Conservation (phyloP, 1,284 basidiomycete genomes). For the Termitomyces sp. region DNA sequence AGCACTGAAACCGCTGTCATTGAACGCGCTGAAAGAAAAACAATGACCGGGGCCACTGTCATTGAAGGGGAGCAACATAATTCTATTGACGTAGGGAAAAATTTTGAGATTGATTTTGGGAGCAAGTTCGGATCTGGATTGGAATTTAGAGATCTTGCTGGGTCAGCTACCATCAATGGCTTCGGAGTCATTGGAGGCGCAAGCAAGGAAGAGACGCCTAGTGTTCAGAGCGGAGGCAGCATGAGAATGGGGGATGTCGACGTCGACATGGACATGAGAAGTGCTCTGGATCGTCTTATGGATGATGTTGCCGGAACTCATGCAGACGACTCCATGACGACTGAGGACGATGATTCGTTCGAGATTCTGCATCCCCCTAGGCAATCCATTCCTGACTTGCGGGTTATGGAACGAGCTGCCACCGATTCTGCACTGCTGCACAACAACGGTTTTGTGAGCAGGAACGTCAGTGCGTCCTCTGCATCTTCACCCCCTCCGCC, state of each 20-base stretch:
- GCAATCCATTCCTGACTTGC: slow-evolving; percentile 19
- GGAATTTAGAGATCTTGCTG: slow-evolving; percentile 17
- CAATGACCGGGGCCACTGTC: slow-evolving; percentile 7
- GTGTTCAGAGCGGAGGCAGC: slow-evolving; percentile 23
- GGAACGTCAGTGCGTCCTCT: slow-evolving; percentile 38
- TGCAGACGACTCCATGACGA: slow-evolving; percentile 38
- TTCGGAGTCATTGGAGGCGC: neutral
- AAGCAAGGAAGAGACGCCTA: slow-evolving; percentile 14
- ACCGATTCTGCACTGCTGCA: slow-evolving; percentile 42
- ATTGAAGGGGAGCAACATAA: slow-evolving; percentile 30
- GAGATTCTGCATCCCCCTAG: slow-evolving; percentile 23
- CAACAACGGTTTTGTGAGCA: slow-evolving; percentile 28
- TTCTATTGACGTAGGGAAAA: slow-evolving; percentile 23
- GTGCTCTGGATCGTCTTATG: slow-evolving; percentile 73
- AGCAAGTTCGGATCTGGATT: slow-evolving; percentile 39
- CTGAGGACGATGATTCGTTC: slow-evolving; percentile 34
- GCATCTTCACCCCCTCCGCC: slow-evolving; percentile 40
- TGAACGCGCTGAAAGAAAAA: slow-evolving; percentile 37
- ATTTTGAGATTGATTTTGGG: slow-evolving; percentile 42
- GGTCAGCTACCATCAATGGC: neutral
- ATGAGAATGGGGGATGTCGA: slow-evolving; percentile 39
- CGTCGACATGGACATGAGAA: slow-evolving; percentile 67
- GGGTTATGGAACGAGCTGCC: slow-evolving; percentile 38
- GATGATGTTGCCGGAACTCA: slow-evolving; percentile 60
- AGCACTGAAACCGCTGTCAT: slow-evolving; percentile 45